A percentile compares a stretch with the other conserved stretches of the same genome.
Evolutionary conservation across 2,329 filamentous ascomycete genomes (phyloP).

Genomic region (Pseudogymnoascus pannorum): DNA sequence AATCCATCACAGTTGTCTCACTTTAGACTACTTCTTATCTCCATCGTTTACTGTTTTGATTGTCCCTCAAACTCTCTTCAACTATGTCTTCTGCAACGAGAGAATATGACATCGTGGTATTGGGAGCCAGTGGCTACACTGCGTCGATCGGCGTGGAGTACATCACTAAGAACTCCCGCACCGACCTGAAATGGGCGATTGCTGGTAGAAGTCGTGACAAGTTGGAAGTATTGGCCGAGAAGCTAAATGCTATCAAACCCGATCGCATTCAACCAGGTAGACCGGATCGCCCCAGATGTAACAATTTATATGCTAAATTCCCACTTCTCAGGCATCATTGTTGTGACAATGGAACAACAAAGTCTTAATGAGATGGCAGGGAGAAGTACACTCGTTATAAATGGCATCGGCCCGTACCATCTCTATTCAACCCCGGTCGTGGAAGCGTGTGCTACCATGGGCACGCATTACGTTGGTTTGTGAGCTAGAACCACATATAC

Average conservation of each 20-base stretch:
- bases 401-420: slow-evolving; percentile 56
- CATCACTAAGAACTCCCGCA: slow-evolving; percentile 50
- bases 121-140: slow-evolving; percentile 62
- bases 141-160: slow-evolving; percentile 55
- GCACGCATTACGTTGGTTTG: slow-evolving; percentile 62
- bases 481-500: slow-evolving; percentile 16
- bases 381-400: slow-evolving; percentile 48
- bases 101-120: slow-evolving; percentile 54
- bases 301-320: not conserved
- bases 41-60: not conserved
- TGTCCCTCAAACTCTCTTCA: not conserved
- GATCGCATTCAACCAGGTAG: slow-evolving; percentile 49
- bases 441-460: slow-evolving; percentile 54
- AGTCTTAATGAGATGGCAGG: slow-evolving; percentile 11
- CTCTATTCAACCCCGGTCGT: slow-evolving; percentile 57
- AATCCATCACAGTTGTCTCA: not conserved
- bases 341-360: slow-evolving; percentile 10
- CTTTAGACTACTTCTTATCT: not conserved
- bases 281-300: not conserved
- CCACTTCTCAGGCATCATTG: slow-evolving; percentile 1
- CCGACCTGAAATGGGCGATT: slow-evolving; percentile 58
- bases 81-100: not conserved
- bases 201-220: slow-evolving; percentile 44
- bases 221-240: slow-evolving; percentile 46
- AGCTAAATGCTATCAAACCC: slow-evolving; percentile 45